A percentile compares a stretch with the other conserved stretches of the same genome.
These are phyloP conservation scores for Rhodosporidiobolus sp. DNA, from an alignment of 768 basidiomycete genomes.

Conservation along the genomic window DNA sequence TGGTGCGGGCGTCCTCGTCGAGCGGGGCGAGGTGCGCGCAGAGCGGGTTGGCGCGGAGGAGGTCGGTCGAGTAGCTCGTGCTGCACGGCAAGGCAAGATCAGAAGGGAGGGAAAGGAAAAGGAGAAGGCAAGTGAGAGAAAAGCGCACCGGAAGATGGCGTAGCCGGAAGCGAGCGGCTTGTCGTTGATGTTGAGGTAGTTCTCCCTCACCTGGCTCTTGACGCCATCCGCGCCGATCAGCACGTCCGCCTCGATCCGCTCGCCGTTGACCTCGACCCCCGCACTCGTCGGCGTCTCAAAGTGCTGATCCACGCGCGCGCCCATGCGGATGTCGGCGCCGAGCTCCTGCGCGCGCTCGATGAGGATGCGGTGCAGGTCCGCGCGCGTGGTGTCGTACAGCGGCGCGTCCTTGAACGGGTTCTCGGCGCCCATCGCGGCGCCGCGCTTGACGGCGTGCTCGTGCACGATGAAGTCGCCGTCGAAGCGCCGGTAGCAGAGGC, in stretches of 20 bases:
- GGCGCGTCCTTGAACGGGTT: constrained; percentile 35
- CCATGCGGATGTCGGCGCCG: constrained; percentile 21
- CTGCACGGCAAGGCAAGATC: too few relatives aligned
- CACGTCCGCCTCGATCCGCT: constrained; percentile 39
- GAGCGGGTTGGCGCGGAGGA: constrained; percentile 23
- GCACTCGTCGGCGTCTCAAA: constrained; percentile 38
- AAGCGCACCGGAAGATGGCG: constrained; percentile 19
- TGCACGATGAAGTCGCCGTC: constrained; percentile 40
- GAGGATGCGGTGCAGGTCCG: constrained; percentile 43
- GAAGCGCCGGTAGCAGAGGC: constrained; percentile 41
- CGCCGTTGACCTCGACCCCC: constrained; percentile 38
- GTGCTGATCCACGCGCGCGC: constrained; percentile 38
- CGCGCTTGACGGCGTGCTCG: constrained; percentile 13
- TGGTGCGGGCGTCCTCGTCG: not conserved
- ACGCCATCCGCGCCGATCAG: constrained; percentile 45
- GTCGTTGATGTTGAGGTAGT: constrained; percentile 26
- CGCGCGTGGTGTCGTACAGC: constrained; percentile 47
- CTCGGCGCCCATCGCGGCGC: constrained; percentile 18
- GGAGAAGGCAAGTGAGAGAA: too few relatives aligned
- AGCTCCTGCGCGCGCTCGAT: constrained; percentile 39
- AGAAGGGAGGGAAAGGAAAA: too few relatives aligned
- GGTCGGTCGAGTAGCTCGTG: constrained; percentile 13
- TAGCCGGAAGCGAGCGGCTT: constrained; percentile 22
- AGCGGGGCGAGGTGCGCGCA: constrained; percentile 12
- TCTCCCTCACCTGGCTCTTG: constrained; percentile 17